Evolutionary conservation across 208 protist genomes (phyloP).

Genomic region (Leishmania aethiopica): DNA sequence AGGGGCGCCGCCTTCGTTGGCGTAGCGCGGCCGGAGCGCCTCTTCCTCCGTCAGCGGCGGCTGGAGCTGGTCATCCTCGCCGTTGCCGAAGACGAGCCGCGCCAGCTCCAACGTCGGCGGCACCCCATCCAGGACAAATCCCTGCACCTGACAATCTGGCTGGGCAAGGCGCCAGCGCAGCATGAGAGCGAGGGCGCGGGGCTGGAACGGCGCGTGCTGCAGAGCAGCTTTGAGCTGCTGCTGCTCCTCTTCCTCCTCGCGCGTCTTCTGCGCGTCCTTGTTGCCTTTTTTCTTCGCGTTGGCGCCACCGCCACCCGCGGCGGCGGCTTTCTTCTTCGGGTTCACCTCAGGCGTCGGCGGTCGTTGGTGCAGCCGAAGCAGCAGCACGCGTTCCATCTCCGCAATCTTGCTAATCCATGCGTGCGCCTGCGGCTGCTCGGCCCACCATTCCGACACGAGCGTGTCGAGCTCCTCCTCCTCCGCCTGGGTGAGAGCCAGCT

Average conservation of each 20-base stretch:
- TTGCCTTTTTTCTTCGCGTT: slow-evolving; percentile 40
- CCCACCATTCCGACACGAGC: slow-evolving; percentile 64
- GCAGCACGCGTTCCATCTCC: slow-evolving; percentile 84
- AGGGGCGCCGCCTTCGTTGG: slow-evolving; percentile 5
- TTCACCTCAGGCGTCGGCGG: slow-evolving; percentile 50
- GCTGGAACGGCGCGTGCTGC: slow-evolving; percentile 73
- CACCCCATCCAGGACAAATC: slow-evolving; percentile 93
- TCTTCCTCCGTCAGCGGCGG: slow-evolving; percentile 82
- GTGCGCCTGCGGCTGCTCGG: slow-evolving; percentile 45
- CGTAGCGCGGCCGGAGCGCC: slow-evolving; percentile 44
- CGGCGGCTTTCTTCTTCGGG: slow-evolving; percentile 53
- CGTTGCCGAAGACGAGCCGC: slow-evolving; percentile 74
- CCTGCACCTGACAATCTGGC: slow-evolving; percentile 89
- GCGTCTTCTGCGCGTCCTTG: slow-evolving; percentile 58
- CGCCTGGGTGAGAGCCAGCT: slow-evolving; percentile 52
- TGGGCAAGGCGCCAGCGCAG: slow-evolving; percentile 86
- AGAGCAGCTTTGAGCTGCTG: slow-evolving; percentile 59
- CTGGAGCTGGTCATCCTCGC: slow-evolving; percentile 34
- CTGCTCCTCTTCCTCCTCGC: slow-evolving; percentile 73
- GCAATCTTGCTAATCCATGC: slow-evolving; percentile 54
- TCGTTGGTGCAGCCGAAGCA: slow-evolving; percentile 51
- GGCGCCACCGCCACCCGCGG: slow-evolving; percentile 22
- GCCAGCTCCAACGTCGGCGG: slow-evolving; percentile 86
- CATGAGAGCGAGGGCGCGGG: slow-evolving; percentile 86
- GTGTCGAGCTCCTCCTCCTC: slow-evolving; percentile 65